Percentiles rank a stretch among this genome's conserved stretches.
Conservation (phyloP, 1,284 basidiomycete genomes). For the Ceratorhiza oryzae-sativae region DNA sequence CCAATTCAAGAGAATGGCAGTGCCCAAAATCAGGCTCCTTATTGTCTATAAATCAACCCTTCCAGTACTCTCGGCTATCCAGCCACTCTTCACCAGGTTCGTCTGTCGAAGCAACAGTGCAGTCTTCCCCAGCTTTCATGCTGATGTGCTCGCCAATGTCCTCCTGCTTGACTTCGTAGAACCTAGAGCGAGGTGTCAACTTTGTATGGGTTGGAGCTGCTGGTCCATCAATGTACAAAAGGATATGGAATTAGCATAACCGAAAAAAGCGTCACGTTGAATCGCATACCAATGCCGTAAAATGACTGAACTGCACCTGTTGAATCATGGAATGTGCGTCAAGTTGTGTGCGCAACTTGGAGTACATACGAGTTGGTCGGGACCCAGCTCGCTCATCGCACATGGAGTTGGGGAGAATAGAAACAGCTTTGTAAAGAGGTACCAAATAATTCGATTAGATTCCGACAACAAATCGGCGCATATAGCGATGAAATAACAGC, state of each 20-base stretch:
- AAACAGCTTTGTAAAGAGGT: conserved; percentile 12
- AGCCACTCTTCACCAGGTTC: not conserved
- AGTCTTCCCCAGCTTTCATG: not conserved
- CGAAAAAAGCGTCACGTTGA: not conserved
- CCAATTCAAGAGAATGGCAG: not conserved
- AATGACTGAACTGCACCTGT: conserved; percentile 22
- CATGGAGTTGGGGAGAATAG: conserved; percentile 36
- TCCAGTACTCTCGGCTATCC: not conserved
- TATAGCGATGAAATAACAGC: not conserved
- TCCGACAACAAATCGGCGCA: not conserved
- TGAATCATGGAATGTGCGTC: conserved; percentile 29
- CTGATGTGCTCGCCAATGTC: not conserved
- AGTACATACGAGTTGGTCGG: conserved; percentile 8
- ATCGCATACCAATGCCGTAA: not conserved
- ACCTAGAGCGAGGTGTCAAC: not conserved
- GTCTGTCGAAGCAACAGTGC: not conserved
- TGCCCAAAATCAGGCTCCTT: not conserved
- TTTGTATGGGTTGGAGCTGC: not conserved
- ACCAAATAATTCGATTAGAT: not conserved
- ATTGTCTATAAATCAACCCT: too few species aligned
- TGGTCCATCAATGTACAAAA: not conserved
- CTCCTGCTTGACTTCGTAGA: not conserved
- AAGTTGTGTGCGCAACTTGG: conserved; percentile 1
- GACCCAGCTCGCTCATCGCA: conserved; percentile 26
- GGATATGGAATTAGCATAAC: not conserved